Evolutionary conservation across 768 basidiomycete species (phyloP).

Genomic region (Lactifluus rugatus): DNA sequence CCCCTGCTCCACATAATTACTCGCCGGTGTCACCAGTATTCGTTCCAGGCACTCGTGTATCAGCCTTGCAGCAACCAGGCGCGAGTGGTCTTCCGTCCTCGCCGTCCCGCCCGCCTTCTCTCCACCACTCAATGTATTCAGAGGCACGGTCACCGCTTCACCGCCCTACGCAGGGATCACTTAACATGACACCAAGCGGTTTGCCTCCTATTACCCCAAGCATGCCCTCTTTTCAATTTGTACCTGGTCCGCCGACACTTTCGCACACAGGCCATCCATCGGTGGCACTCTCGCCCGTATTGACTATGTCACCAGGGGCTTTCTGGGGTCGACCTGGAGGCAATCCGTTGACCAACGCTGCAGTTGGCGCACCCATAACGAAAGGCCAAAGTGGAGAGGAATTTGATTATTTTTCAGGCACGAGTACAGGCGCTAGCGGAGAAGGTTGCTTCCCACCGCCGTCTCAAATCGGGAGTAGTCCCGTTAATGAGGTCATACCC

Average conservation of each 20-base stretch:
- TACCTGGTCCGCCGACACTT: constrained; percentile 38
- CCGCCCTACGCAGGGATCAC: constrained; percentile 26
- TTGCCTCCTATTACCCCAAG: constrained; percentile 93
- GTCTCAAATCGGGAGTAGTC: constrained; percentile 23
- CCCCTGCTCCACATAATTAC: constrained; percentile 31
- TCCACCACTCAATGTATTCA: constrained; percentile 24
- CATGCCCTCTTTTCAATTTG: constrained; percentile 92
- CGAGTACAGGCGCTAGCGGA: constrained; percentile 1
- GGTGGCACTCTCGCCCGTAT: constrained; percentile 56
- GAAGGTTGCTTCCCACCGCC: constrained; percentile 38
- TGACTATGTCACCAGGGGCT: constrained; percentile 62
- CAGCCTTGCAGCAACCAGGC: constrained; percentile 7
- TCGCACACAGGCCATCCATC: constrained; percentile 27
- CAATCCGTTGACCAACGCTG: constrained; percentile 44
- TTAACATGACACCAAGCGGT: constrained; percentile 50
- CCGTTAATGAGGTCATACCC: constrained; percentile 25
- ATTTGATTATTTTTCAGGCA: constrained; percentile 31
- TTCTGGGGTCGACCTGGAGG: constrained; percentile 57
- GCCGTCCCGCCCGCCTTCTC: constrained; percentile 27
- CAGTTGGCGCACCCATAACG: constrained; percentile 48
- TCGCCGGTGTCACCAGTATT: constrained; percentile 24
- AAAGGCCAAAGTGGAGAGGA: constrained; percentile 17
- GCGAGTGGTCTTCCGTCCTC: not conserved
- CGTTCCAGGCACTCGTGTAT: constrained; percentile 16
- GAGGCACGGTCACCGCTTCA: constrained; percentile 31